phyloP scores from a whole-genome alignment of 176 grass and related monocot genomes.

The Bonia amplexicaulis region DNA sequence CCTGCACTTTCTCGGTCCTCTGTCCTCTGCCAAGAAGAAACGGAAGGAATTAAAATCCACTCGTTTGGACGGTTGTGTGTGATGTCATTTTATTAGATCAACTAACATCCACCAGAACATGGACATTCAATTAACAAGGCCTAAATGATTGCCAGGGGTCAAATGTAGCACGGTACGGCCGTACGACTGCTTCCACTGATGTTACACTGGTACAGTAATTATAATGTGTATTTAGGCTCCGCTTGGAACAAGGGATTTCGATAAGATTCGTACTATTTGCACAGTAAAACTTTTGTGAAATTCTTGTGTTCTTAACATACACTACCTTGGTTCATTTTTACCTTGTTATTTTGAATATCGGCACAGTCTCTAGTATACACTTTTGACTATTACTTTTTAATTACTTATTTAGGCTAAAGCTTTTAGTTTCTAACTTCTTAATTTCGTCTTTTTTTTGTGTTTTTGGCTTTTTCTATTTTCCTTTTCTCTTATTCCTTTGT shows the following conservation, averaged over 20 bases:
- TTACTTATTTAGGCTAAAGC: too few species aligned
- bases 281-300: not conserved
- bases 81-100: slow-evolving; percentile 4
- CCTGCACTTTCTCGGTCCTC: not conserved
- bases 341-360: too few species aligned
- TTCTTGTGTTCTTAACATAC: not conserved
- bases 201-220: too few species aligned
- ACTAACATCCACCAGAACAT: not conserved
- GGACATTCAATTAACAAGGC: not conserved
- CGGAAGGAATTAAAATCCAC: not conserved
- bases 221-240: too few species aligned
- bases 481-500: too few species aligned
- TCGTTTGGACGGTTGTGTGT: not conserved
- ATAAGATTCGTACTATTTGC: not conserved
- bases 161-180: not conserved
- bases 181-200: too few species aligned
- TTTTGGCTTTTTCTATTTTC: too few species aligned
- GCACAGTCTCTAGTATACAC: too few species aligned
- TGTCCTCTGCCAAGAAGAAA: not conserved
- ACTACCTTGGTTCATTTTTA: too few species aligned
- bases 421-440: too few species aligned
- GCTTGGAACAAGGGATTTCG: not conserved
- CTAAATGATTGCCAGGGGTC: not conserved
- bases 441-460: too few species aligned
- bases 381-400: too few species aligned